A percentile compares a stretch with the other conserved stretches of the same genome.
phyloP scores from a whole-genome alignment of 352 stramenopile genomes.

The Pythium rishiriense region DNA sequence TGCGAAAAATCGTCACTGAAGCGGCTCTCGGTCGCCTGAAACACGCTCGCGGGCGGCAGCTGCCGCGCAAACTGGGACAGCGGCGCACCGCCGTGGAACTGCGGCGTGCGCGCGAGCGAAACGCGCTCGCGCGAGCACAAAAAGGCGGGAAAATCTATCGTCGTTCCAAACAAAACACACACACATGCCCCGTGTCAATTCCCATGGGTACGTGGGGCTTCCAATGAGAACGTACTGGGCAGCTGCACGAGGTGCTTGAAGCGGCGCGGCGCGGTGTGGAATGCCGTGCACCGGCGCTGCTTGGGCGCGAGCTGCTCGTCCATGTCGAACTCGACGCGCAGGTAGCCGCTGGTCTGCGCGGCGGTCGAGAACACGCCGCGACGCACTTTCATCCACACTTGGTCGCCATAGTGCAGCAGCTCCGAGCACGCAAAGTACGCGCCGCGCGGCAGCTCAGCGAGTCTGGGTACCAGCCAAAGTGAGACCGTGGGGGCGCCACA shows the following conservation, averaged over 20 bases:
- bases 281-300: slow-evolving; percentile 23
- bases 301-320: slow-evolving; percentile 25
- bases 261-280: slow-evolving; percentile 27
- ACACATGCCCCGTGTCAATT: too few relatives aligned
- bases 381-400: slow-evolving; percentile 80
- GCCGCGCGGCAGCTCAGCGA: slow-evolving; percentile 53
- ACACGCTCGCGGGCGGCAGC: slow-evolving; percentile 62
- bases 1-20: slow-evolving; percentile 77
- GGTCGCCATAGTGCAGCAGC: slow-evolving; percentile 50
- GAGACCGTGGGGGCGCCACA: background rate
- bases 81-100: slow-evolving; percentile 42
- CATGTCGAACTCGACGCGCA: slow-evolving; percentile 65
- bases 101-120: slow-evolving; percentile 46
- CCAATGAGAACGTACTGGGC: slow-evolving; percentile 53
- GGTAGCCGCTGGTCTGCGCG: slow-evolving; percentile 60
- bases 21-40: slow-evolving; percentile 63
- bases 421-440: slow-evolving; percentile 70
- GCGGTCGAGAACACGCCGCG: slow-evolving; percentile 75
- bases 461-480: slow-evolving; percentile 22
- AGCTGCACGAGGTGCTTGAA: slow-evolving; percentile 59
- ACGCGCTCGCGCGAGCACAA: slow-evolving; percentile 54
- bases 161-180: background rate
- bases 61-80: slow-evolving; percentile 33
- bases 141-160: slow-evolving; percentile 58
- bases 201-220: too few relatives aligned